These are phyloP conservation scores for Fusarium guadeloupense DNA, from an alignment of 2,329 filamentous ascomycete genomes.

Conservation along the genomic window DNA sequence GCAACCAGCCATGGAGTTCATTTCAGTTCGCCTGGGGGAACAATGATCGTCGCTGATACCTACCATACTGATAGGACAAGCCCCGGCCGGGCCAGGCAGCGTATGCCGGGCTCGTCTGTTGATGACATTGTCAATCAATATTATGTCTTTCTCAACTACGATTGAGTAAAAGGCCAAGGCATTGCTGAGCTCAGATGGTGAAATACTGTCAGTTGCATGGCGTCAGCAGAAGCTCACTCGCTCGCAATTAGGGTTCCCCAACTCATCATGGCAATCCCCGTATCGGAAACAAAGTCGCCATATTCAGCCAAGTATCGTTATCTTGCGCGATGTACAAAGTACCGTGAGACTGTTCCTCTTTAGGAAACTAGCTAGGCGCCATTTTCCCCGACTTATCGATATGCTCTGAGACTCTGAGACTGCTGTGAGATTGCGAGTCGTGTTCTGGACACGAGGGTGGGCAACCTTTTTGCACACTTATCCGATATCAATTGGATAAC, in stretches of 20 bases:
- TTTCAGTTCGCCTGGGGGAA: no score
- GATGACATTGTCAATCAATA: neutral
- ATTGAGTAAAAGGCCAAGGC: neutral
- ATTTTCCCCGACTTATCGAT: no score
- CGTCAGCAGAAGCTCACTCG: conserved; percentile 32
- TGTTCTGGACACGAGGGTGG: conserved; percentile 6
- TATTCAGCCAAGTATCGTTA: conserved; percentile 11
- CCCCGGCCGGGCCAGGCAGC: no score
- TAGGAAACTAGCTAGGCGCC: conserved; percentile 13
- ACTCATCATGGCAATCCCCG: conserved; percentile 3
- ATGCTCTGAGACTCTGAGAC: neutral
- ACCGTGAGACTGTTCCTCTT: conserved; percentile 16
- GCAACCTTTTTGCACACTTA: neutral
- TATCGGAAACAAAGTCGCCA: conserved; percentile 5
- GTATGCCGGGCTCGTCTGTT: neutral
- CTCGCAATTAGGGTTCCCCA: conserved; percentile 27
- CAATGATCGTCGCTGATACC: conserved; percentile 17
- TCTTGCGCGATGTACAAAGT: conserved; percentile 6
- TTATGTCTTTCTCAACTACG: neutral
- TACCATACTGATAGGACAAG: no score
- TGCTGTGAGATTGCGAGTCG: neutral
- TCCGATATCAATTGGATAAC: conserved; percentile 3
- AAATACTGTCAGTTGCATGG: conserved; percentile 29
- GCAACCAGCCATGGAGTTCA: conserved; percentile 13
- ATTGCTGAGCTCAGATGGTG: conserved; percentile 24